Base-by-base conservation (phyloP, 23 red algal species). In the Gracilaria gracilis region DNA sequence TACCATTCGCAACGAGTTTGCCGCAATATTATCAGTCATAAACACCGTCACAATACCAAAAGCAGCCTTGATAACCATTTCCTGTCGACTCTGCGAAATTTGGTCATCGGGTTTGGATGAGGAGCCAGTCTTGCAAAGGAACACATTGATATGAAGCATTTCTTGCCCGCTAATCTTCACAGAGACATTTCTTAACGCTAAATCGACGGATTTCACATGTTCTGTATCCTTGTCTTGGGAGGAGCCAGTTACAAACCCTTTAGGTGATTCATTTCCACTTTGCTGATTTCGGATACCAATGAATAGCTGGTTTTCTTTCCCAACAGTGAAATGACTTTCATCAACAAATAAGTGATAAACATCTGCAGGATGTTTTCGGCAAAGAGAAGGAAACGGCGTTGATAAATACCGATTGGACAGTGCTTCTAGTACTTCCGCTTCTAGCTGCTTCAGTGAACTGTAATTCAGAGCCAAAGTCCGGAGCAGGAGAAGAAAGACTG, bases 401-500 rank as follows among this genome's bases (percentile, higher is more conserved):
- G 44, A 61, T 38, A 87, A 12, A 29, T 53, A 73, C 58, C 20
- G 27, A 23, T 76, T 33, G 34, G 64, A 87, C 25, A 87, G 24
- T 0, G 23, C 31, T 75, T 87, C 84, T 21, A 75, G 25, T 28
- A 38, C 69, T 58, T 57, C 66, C 24, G 40, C 51, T 49, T 55
- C 28, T 21, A 74, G 6, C 35, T 82, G 23, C n/a, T 25, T 4
- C 11, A 62, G 50, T 65, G 54, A 82, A 59, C 37, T 62, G 35
- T 46, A 58, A 13, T 75, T 71, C 19, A 87, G 27, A 1, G 84
- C 47, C 21, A 87, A 48, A 24, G 84, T 71, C 29, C 87, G 48
- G 34, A 67, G 25, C 76, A 81, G 16, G n/a, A 90, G 64, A 40
- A 90, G 38, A 80, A 90, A 90, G 4, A 90, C 74, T 13, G 87